Percentiles rank a stretch among this genome's conserved stretches.
phyloP scores from a whole-genome alignment of 1,139 yeast genomes.

The Candida buenavistaensis region DNA sequence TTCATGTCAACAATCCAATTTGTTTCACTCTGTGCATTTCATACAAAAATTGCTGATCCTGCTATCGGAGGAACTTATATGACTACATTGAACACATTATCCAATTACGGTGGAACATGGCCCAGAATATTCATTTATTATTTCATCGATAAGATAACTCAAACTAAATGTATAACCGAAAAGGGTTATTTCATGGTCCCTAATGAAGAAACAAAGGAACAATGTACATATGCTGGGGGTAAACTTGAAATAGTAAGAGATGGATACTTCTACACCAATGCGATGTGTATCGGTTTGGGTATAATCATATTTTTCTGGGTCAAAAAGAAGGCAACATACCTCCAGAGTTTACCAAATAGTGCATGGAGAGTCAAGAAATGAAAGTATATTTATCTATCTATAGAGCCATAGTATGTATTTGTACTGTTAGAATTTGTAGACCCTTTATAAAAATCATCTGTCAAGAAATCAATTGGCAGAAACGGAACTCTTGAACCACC shows the following conservation, averaged over 20 bases:
- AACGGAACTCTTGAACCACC: conserved; percentile 41
- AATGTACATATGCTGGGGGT: conserved; percentile 60
- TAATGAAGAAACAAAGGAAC: conserved; percentile 39
- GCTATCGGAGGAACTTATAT: conserved; percentile 95
- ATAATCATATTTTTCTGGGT: conserved; percentile 70
- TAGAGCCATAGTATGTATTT: conserved; percentile 6
- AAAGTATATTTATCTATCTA: conserved; percentile 1
- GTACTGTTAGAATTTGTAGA: conserved; percentile 2
- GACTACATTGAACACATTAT: conserved; percentile 91
- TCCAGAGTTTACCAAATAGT: conserved; percentile 63
- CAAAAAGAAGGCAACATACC: conserved; percentile 51
- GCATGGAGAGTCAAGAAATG: conserved; percentile 62
- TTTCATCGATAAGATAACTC: conserved; percentile 77
- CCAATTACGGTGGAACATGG: conserved; percentile 98
- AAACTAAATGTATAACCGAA: conserved; percentile 49
- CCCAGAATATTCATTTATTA: conserved; percentile 78
- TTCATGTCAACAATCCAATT: conserved; percentile 95
- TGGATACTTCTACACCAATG: conserved; percentile 82
- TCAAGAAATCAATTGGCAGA: conserved; percentile 44
- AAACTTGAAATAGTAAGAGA: conserved; percentile 56
- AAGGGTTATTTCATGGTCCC: conserved; percentile 16
- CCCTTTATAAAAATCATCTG: conserved; percentile 27
- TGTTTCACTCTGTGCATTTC: conserved; percentile 92
- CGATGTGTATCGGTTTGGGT: conserved; percentile 70
- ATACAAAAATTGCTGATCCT: conserved; percentile 94